Evolutionary conservation across 108 stramenopile species (phyloP), one percentile per base, ranked within the genome.

Genomic region (Nitzschia palea): DNA sequence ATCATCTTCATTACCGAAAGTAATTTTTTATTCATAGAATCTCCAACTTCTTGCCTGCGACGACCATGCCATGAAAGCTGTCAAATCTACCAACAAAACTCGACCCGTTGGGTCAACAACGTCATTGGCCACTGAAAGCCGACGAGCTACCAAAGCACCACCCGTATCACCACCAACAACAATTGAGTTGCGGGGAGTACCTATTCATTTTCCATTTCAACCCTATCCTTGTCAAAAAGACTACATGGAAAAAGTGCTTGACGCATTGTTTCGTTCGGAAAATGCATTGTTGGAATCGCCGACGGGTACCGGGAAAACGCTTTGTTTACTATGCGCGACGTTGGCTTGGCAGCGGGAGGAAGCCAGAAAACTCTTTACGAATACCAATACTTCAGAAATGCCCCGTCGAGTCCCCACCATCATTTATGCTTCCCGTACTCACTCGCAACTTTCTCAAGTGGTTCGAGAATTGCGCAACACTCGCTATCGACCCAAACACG

Each of bases 361-460:
- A 62, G 70, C 78, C 2, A 68, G 69, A 23, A 48, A 48, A 48
- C 47, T 60, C 62, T 62, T 1, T 27, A 47, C 18, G 26, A 55
- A 10, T 36, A 33, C 0, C 9, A 3, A 40, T 44, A 37, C 0
- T 25, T 17, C 51, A 25, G 20, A 50, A 6, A 25, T 25, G 45
- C n/a, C 33, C 44, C 37, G 65, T 23, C 31, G 71, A 15, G 72
- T 77, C 27, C 90, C 92, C 0, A 88, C 81, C 22, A 97, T 99
- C 34, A 89, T 99, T 55, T 99, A 99, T 70, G 97, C 98, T 48
- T 92, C 95, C 23, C 81, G 99, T 6, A 99, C 99, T 0, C 99
- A 99, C 74, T 91, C 91, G 2, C 99, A 99, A 70, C 72, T 99
- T 17, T 86, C 86, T 5, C 98, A 99, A 80, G 99, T 99, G 25